A percentile compares a stretch with the other conserved stretches of the same genome.
Evolutionary conservation across 306 rosid species (phyloP).

Genomic region (Hylodesmum podocarpum): DNA sequence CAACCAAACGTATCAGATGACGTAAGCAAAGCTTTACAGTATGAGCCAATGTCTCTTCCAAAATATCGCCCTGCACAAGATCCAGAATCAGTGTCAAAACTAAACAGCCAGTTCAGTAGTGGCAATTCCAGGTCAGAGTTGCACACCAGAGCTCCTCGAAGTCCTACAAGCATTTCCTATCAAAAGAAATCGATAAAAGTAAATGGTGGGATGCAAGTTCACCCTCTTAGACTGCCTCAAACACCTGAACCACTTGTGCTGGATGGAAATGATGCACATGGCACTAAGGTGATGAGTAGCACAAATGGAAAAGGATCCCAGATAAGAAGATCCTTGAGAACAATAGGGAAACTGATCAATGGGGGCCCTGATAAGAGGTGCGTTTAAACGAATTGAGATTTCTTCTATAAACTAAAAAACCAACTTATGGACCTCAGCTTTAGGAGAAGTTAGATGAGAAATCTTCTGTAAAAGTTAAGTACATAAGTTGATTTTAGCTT

Average conservation of each 20-base stretch:
- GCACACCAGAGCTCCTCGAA: conserved; percentile 49
- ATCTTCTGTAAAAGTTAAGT: neutral
- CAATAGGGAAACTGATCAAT: conserved; percentile 88
- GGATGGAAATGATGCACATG: conserved; percentile 44
- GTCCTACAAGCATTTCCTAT: conserved; percentile 51
- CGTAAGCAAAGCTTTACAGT: conserved; percentile 35
- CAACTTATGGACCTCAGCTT: neutral
- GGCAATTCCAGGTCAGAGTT: conserved; percentile 32
- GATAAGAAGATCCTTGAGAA: conserved; percentile 76
- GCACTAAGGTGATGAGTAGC: conserved; percentile 35
- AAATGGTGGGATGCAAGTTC: conserved; percentile 45
- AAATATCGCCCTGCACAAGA: conserved; percentile 36
- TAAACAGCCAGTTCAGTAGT: conserved; percentile 41
- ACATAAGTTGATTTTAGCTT: neutral
- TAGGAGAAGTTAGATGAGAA: neutral
- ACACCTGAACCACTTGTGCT: conserved; percentile 55
- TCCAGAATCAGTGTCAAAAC: conserved; percentile 45
- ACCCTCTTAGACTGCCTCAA: conserved; percentile 51
- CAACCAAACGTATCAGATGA: conserved; percentile 42
- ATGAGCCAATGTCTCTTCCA: conserved; percentile 36
- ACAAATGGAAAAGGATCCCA: conserved; percentile 79
- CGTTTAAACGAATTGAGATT: neutral
- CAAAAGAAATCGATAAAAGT: conserved; percentile 46
- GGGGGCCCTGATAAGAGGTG: conserved; percentile 89
- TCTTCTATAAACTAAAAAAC: neutral